These are phyloP conservation scores for Xylaria sp. DNA, from an alignment of 2,329 filamentous ascomycete genomes.

Conservation along the genomic window DNA sequence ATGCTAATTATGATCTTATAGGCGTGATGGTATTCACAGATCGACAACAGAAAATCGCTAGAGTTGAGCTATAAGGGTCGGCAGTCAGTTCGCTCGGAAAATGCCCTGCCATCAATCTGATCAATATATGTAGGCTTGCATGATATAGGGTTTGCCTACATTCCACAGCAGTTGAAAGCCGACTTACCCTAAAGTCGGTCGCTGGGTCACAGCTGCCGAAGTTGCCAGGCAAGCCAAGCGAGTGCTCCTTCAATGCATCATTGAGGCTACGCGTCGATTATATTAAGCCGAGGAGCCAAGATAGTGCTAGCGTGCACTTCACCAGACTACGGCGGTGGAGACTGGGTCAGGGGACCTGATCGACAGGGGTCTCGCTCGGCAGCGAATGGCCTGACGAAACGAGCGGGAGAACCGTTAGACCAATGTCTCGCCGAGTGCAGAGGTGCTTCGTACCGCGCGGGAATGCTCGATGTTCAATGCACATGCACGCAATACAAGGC, in stretches of 20 bases:
- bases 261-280: conserved; percentile 18
- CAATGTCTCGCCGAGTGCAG: conserved; percentile 33
- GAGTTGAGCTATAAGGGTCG: neutral
- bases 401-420: conserved; percentile 29
- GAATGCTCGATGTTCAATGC: conserved; percentile 22
- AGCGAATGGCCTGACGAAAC: conserved; percentile 30
- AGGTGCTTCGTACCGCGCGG: conserved; percentile 25
- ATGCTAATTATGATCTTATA: conserved; percentile 19
- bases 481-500: conserved; percentile 35
- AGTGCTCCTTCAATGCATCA: conserved; percentile 11
- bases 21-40: neutral
- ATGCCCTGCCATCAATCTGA: neutral
- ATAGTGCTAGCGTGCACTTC: neutral
- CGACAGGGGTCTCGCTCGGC: conserved; percentile 33
- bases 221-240: conserved; percentile 1
- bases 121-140: neutral
- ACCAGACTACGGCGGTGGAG: neutral
- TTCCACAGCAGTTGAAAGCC: neutral
- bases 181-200: neutral
- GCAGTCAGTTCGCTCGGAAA: neutral
- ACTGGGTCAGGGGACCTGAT: conserved; percentile 35
- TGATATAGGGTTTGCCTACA: neutral
- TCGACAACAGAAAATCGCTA: conserved; percentile 22
- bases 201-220: neutral
- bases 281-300: conserved; percentile 34